Percentiles rank a stretch among this genome's conserved stretches.
phyloP scores from a whole-genome alignment of 345 rosid species.

The Turnera subulata region DNA sequence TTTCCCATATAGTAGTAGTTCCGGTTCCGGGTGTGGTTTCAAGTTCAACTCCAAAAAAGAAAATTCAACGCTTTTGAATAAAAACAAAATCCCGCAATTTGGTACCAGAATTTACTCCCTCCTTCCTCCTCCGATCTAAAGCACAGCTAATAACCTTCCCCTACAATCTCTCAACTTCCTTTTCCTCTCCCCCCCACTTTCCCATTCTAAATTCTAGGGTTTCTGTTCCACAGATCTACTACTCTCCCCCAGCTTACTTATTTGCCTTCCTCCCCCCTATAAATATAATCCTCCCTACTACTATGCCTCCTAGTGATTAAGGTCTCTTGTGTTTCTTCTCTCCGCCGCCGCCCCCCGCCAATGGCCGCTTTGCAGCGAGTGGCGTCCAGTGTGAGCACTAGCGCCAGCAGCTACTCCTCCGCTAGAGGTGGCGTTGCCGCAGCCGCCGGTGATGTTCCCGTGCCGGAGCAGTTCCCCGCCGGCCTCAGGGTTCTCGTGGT shows the following conservation, averaged over 20 bases:
- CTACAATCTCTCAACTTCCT: too few relatives aligned
- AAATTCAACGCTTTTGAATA: too few relatives aligned
- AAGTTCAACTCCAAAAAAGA: too few relatives aligned
- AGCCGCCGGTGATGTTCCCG: conserved; percentile 14
- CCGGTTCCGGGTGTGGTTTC: too few relatives aligned
- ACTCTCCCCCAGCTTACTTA: too few relatives aligned
- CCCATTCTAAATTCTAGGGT: neutral
- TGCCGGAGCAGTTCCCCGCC: conserved; percentile 52
- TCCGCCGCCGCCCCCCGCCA: neutral
- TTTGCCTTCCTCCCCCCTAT: neutral
- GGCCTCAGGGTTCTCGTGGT: conserved; percentile 79
- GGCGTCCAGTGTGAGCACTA: conserved; percentile 19
- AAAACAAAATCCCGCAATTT: too few relatives aligned
- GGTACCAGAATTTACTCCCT: too few relatives aligned
- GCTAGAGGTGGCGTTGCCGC: conserved; percentile 11
- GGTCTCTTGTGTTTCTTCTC: neutral
- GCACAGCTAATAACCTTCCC: too few relatives aligned
- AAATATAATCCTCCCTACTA: neutral
- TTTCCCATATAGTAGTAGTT: too few relatives aligned
- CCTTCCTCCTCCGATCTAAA: too few relatives aligned
- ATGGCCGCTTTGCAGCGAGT: conserved; percentile 42
- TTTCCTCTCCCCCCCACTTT: neutral
- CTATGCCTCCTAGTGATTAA: too few relatives aligned
- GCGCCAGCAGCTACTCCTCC: conserved; percentile 15
- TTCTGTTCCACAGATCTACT: too few relatives aligned